A percentile compares a stretch with the other conserved stretches of the same genome.
phyloP scores from a whole-genome alignment of 108 stramenopile species.

The Licmophora abbreviata region DNA sequence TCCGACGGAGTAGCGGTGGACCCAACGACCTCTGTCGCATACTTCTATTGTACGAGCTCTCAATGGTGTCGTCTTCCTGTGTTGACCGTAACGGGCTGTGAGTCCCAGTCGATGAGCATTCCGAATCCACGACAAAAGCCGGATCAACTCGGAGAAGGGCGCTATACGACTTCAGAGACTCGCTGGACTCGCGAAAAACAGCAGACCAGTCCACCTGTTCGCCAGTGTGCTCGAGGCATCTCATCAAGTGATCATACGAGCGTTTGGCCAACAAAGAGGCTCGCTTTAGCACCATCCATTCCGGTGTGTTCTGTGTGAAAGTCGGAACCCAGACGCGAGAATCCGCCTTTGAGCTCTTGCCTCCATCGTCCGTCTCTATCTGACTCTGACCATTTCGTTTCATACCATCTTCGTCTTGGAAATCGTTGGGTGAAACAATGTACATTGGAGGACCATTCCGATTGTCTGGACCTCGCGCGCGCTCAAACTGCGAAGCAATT shows the following conservation, averaged over 20 bases:
- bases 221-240: constrained; percentile 20
- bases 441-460: constrained; percentile 67
- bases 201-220: constrained; percentile 28
- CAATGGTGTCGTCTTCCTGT: constrained; percentile 4
- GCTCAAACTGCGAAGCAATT: constrained; percentile 57
- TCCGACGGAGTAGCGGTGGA: constrained; percentile 55
- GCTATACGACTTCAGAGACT: constrained; percentile 69
- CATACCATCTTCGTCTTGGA: constrained; percentile 36
- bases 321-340: constrained; percentile 36
- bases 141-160: constrained; percentile 61
- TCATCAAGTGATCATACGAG: constrained; percentile 47
- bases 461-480: constrained; percentile 40
- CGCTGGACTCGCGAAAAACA: constrained; percentile 58
- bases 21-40: constrained; percentile 37
- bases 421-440: constrained; percentile 67
- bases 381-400: too few species aligned
- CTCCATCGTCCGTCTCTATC: constrained; percentile 18
- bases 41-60: constrained; percentile 55
- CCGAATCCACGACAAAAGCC: constrained; percentile 44
- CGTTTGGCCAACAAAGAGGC: constrained; percentile 57
- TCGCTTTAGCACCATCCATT: constrained; percentile 60
- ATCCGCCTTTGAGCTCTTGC: neutral
- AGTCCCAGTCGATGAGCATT: constrained; percentile 56
- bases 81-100: constrained; percentile 6
- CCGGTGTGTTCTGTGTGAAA: constrained; percentile 40